A percentile compares a stretch with the other conserved stretches of the same genome.
Conservation (phyloP, 306 rosid genomes). For the Delonix regia region DNA sequence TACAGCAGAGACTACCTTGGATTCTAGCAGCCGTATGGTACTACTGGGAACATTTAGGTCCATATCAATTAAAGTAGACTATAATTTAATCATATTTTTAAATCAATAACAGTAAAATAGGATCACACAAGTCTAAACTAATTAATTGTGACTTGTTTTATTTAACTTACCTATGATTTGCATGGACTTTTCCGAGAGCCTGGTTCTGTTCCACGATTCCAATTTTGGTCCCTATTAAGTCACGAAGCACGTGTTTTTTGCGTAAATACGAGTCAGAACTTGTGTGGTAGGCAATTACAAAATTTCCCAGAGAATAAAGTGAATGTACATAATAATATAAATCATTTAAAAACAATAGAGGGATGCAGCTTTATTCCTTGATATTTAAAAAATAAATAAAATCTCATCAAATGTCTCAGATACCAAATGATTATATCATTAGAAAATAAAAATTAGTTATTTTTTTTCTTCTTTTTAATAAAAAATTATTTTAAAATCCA, state of each 20-base stretch:
- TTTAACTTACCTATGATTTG: not conserved
- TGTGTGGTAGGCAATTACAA: not conserved
- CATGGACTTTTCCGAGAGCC: not conserved
- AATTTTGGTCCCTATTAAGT: not conserved
- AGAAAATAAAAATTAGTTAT: no score
- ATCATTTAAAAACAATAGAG: no score
- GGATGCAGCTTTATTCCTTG: no score
- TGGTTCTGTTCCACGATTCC: not conserved
- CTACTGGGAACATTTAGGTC: not conserved
- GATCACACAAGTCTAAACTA: not conserved
- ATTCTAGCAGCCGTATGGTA: not conserved
- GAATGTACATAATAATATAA: no score
- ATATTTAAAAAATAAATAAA: no score
- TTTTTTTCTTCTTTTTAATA: no score
- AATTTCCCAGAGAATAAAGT: no score
- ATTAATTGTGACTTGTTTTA: not conserved
- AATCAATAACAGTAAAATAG: not conserved
- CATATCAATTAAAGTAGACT: not conserved
- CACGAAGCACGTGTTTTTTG: not conserved
- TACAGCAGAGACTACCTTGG: conserved; percentile 20
- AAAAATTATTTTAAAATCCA: no score
- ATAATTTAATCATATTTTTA: not conserved
- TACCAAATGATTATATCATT: no score
- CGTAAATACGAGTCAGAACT: not conserved
- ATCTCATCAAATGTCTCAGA: no score